A percentile compares a stretch with the other conserved stretches of the same genome.
Evolutionary conservation across 306 rosid species (phyloP).

Genomic region (Boehmeria nivea): DNA sequence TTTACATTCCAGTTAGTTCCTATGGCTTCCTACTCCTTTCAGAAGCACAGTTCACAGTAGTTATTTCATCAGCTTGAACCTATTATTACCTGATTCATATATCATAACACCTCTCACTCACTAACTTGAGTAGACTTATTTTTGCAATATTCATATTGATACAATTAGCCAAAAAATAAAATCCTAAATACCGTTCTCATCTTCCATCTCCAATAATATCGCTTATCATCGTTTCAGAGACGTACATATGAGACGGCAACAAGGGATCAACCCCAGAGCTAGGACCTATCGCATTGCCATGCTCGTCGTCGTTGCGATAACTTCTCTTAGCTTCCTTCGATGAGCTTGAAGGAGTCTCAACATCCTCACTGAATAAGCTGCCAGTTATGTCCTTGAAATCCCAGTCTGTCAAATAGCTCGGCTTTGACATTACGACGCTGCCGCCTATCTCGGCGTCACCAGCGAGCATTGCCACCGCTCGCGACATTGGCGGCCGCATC

Average conservation of each 20-base stretch:
- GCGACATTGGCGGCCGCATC: constrained; percentile 19
- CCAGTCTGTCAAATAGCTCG: constrained; percentile 22
- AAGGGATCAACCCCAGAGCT: background rate
- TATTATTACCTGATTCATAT: too few relatives aligned
- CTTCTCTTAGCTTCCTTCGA: background rate
- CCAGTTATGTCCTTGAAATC: constrained; percentile 12
- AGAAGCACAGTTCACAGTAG: too few relatives aligned
- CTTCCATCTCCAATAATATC: constrained; percentile 8
- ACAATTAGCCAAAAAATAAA: too few relatives aligned
- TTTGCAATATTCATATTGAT: too few relatives aligned
- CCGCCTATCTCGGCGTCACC: constrained; percentile 14
- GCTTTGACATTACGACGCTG: constrained; percentile 11
- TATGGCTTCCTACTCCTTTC: too few relatives aligned
- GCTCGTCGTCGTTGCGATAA: background rate
- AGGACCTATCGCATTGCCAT: background rate
- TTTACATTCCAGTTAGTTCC: too few relatives aligned
- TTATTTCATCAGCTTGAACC: too few relatives aligned
- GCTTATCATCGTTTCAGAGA: background rate
- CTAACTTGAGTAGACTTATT: too few relatives aligned
- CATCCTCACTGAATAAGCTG: background rate
- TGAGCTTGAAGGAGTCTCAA: constrained; percentile 1
- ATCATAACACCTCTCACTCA: too few relatives aligned
- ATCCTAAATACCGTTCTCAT: background rate
- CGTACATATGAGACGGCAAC: background rate
- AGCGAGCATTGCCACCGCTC: constrained; percentile 17